Evolutionary conservation across 345 rosid species (phyloP).

Genomic region (Trapa incisa): DNA sequence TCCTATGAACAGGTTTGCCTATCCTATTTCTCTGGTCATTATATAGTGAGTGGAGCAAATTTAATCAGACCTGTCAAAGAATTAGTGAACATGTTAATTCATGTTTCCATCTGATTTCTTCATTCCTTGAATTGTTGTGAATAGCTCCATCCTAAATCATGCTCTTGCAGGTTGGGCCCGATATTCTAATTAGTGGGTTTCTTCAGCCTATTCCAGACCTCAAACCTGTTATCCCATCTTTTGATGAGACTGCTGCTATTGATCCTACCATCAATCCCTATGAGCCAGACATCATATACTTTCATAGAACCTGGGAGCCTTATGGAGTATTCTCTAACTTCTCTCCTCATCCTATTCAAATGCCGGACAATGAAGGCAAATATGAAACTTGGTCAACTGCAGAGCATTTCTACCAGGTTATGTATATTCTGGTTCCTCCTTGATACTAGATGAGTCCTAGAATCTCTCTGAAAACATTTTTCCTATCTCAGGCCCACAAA

Average conservation of each 20-base stretch:
- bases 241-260: conserved; percentile 66
- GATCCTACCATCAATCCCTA: conserved; percentile 69
- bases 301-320: conserved; percentile 90
- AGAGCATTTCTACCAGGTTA: conserved; percentile 89
- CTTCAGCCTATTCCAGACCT: conserved; percentile 87
- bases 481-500: conserved; percentile 44
- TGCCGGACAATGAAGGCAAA: conserved; percentile 39
- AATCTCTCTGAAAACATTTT: not conserved
- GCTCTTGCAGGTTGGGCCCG: conserved; percentile 65
- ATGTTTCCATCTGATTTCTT: not conserved
- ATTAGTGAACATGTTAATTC: too few species aligned
- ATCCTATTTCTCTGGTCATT: not conserved
- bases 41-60: not conserved
- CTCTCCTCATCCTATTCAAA: conserved; percentile 76
- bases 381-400: conserved; percentile 63
- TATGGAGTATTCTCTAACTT: conserved; percentile 87
- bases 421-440: not conserved
- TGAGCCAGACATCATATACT: conserved; percentile 67
- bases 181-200: conserved; percentile 85
- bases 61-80: too few species aligned
- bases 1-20: conserved; percentile 61
- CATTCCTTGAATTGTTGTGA: not conserved
- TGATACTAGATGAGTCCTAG: not conserved
- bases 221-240: conserved; percentile 66
- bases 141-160: too few species aligned